Conservation (phyloP, 2,329 filamentous ascomycete genomes). For the Ilyonectria robusta region DNA sequence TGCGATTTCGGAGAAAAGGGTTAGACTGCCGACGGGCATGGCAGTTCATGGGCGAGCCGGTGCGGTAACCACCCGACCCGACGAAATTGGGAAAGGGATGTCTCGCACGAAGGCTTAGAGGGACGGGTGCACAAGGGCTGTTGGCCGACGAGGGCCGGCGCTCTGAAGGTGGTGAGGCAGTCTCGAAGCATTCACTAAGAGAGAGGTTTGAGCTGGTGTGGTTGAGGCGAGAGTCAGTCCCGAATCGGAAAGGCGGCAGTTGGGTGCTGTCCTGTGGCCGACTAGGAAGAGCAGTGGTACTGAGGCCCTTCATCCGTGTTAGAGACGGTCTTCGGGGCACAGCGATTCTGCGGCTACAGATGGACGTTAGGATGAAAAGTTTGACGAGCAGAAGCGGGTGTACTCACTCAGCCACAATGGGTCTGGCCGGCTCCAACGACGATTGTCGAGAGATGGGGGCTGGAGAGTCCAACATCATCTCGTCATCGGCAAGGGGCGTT, state of each 20-base stretch:
- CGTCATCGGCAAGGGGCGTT: slow-evolving; percentile 61
- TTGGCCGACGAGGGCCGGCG: slow-evolving; percentile 72
- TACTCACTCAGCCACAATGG: slow-evolving; percentile 68
- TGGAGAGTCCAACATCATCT: slow-evolving; percentile 71
- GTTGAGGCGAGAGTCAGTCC: slow-evolving; percentile 53
- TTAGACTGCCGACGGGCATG: slow-evolving; percentile 82
- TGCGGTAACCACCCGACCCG: slow-evolving; percentile 68
- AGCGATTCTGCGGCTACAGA: slow-evolving; percentile 74
- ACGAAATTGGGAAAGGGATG: slow-evolving; percentile 74
- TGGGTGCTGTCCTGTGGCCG: slow-evolving; percentile 75
- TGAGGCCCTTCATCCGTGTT: slow-evolving; percentile 80
- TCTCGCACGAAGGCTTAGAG: slow-evolving; percentile 74
- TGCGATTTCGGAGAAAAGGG: slow-evolving; percentile 81
- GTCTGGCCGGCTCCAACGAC: slow-evolving; percentile 65
- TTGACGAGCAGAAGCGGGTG: slow-evolving; percentile 37
- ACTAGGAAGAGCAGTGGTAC: slow-evolving; percentile 74
- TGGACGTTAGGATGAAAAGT: slow-evolving; percentile 42
- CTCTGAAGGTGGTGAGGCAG: slow-evolving; percentile 81
- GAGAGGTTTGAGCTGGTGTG: slow-evolving; percentile 65
- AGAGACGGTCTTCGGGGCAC: slow-evolving; percentile 82
- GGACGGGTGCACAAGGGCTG: slow-evolving; percentile 68
- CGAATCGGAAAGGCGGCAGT: slow-evolving; percentile 83
- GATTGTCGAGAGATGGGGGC: slow-evolving; percentile 62
- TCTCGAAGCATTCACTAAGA: slow-evolving; percentile 84
- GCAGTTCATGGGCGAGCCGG: slow-evolving; percentile 80